Base-by-base conservation (phyloP, 495 filamentous ascomycete genomes). In the Hypoxylon trugodes region DNA sequence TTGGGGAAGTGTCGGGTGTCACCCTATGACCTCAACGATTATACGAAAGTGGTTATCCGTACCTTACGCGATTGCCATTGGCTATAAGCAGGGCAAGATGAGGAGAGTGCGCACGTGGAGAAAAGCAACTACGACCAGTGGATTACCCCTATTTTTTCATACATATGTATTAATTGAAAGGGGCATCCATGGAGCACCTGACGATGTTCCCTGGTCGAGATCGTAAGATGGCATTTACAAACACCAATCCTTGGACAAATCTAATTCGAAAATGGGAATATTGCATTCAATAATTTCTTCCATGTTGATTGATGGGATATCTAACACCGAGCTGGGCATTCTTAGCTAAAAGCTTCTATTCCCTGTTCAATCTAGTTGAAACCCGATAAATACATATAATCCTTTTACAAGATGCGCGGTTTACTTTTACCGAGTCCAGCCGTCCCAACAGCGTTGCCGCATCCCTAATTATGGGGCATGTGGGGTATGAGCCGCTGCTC, bases 271-370 rank as follows among this genome's bases (percentile, higher is more conserved):
- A 41, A 30, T 30, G 4, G 12, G 19, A 33, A 48, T 41, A 28
- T 57, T 40, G n/a, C 21, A 18, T 38, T 3, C 37, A 7, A 21
- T 10, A 36, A 43, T 45, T 32, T 38, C 26, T n/a, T 16, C 18
- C 22, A 38, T 53, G n/a, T n/a, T n/a, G 48, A 59, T 65, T 65
- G 49, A 65, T 46, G 62, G 62, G 45, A 51, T n/a, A 60, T 66
- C 16, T 60, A 43, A 28, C 40, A 26, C 56, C 62, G 55, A 65
- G 40, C 12, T 24, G 16, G 16, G 15, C 26, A 16, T 28, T 16
- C 25, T 18, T 13, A 18, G n/a, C 43, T 47, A 2, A 35, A 35
- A n/a, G 13, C 45, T 50, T 40, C 19, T n/a, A n/a, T n/a, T 35
- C 58, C 48, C 28, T 37, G 41, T 45, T 19, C 19, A 35, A 40